A percentile compares a stretch with the other conserved stretches of the same genome.
Conservation (phyloP, 1,139 yeast species). For the Yamadazyma friedrichii region DNA sequence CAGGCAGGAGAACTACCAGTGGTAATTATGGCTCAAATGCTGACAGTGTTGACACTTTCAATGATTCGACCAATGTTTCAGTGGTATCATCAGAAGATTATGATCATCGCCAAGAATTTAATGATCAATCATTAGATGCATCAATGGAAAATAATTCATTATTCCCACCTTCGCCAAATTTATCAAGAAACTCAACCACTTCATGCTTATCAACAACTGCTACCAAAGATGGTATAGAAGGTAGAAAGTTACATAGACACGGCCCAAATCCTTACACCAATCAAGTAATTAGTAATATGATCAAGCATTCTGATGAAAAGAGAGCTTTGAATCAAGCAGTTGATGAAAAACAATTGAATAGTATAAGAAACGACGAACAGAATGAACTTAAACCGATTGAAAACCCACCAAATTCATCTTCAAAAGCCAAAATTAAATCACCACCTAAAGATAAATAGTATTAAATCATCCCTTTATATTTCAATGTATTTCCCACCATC, state of each 20-base stretch:
- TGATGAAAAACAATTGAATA: constrained; percentile 4
- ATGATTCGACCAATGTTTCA: constrained; percentile 20
- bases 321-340: not conserved
- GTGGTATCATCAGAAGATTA: constrained; percentile 24
- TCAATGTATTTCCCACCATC: too few species aligned
- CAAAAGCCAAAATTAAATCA: too few species aligned
- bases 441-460: too few species aligned
- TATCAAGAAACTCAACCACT: constrained; percentile 60
- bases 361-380: too few species aligned
- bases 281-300: constrained; percentile 33
- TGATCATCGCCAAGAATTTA: constrained; percentile 1
- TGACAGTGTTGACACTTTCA: not conserved
- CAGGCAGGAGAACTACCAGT: constrained; percentile 3
- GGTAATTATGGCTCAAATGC: not conserved
- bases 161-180: constrained; percentile 12
- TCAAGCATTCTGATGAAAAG: constrained; percentile 14
- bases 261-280: constrained; percentile 40
- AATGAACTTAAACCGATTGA: too few species aligned
- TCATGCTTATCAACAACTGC: constrained; percentile 71
- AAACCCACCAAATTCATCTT: not conserved
- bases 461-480: too few species aligned
- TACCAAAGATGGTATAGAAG: constrained; percentile 71
- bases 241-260: constrained; percentile 50
- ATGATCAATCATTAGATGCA: constrained; percentile 3
- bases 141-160: constrained; percentile 2